Percentiles rank a stretch among this genome's conserved stretches.
phyloP scores from a whole-genome alignment of 371 early-diverging fungal species.

The Saksenaea vasiformis region DNA sequence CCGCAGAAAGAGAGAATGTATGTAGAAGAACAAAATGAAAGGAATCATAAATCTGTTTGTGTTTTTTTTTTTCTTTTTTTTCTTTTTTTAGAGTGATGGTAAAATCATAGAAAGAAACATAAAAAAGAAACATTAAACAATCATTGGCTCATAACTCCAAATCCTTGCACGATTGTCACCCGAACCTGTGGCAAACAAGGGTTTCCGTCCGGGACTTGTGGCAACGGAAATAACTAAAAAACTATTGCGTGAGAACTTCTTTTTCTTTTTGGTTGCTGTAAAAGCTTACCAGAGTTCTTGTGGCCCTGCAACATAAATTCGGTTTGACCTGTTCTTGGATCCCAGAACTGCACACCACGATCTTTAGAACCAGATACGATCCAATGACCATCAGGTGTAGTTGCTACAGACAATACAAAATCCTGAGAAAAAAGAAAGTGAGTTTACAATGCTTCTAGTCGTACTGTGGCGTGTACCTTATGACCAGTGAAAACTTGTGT shows the following conservation, averaged over 20 bases:
- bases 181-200: slow-evolving; percentile 95
- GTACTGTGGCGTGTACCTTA: slow-evolving; percentile 9
- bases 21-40: too few relatives aligned
- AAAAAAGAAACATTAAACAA: neutral
- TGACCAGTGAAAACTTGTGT: slow-evolving; percentile 16
- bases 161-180: slow-evolving; percentile 94
- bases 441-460: neutral
- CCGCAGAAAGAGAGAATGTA: too few relatives aligned
- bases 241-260: slow-evolving; percentile 2
- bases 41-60: too few relatives aligned
- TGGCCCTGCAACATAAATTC: slow-evolving; percentile 96
- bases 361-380: slow-evolving; percentile 95
- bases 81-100: too few relatives aligned
- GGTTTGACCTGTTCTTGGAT: slow-evolving; percentile 74
- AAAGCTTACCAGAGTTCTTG: slow-evolving; percentile 83
- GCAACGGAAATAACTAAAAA: slow-evolving; percentile 87
- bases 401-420: slow-evolving; percentile 96
- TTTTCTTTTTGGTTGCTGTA: neutral
- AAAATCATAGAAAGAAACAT: slow-evolving; percentile 1
- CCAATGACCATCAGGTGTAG: slow-evolving; percentile 91
- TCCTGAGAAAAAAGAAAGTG: slow-evolving; percentile 54
- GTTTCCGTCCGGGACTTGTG: slow-evolving; percentile 74
- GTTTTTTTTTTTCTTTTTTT: too few relatives aligned
- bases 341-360: slow-evolving; percentile 96
- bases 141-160: slow-evolving; percentile 75